These are phyloP conservation scores for Epichloe uncinata DNA, from an alignment of 2,329 filamentous ascomycete species.

Conservation along the genomic window DNA sequence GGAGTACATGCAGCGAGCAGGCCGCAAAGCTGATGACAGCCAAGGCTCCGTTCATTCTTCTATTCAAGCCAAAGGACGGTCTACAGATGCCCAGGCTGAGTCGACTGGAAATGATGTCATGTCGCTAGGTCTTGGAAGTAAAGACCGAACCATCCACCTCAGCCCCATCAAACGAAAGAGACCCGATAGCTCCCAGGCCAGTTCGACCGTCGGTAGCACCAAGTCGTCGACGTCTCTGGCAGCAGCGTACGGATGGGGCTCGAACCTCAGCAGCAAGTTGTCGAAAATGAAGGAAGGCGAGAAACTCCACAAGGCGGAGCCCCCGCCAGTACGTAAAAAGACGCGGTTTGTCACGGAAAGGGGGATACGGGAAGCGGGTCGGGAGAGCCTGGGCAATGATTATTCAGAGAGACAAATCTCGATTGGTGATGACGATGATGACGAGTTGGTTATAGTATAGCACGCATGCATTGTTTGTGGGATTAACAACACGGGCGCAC, in stretches of 20 bases:
- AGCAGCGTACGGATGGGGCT: conserved; percentile 42
- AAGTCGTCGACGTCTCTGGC: conserved; percentile 8
- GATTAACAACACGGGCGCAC: not conserved
- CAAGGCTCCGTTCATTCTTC: not conserved
- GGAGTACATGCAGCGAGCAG: conserved; percentile 51
- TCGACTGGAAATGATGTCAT: conserved; percentile 28
- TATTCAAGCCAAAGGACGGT: not conserved
- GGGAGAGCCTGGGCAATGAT: conserved; percentile 56
- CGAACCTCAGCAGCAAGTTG: conserved; percentile 40
- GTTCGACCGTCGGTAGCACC: conserved; percentile 15
- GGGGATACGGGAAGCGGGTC: conserved; percentile 63
- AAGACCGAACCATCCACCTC: conserved; percentile 36
- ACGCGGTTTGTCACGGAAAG: conserved; percentile 69
- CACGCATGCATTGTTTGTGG: conserved; percentile 9
- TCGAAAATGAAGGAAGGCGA: conserved; percentile 49
- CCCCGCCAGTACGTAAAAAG: conserved; percentile 50
- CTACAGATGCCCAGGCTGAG: conserved; percentile 13
- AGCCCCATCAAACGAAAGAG: conserved; percentile 51
- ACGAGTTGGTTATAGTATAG: conserved; percentile 37
- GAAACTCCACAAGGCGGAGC: conserved; percentile 24
- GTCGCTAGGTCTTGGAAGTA: conserved; percentile 19
- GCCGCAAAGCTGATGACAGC: conserved; percentile 8
- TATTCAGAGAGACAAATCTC: conserved; percentile 21
- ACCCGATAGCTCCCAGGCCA: conserved; percentile 31
- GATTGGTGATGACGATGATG: conserved; percentile 33